These are phyloP conservation scores for Calonectria crousiana DNA, from an alignment of 2,329 filamentous ascomycete species.

Conservation along the genomic window DNA sequence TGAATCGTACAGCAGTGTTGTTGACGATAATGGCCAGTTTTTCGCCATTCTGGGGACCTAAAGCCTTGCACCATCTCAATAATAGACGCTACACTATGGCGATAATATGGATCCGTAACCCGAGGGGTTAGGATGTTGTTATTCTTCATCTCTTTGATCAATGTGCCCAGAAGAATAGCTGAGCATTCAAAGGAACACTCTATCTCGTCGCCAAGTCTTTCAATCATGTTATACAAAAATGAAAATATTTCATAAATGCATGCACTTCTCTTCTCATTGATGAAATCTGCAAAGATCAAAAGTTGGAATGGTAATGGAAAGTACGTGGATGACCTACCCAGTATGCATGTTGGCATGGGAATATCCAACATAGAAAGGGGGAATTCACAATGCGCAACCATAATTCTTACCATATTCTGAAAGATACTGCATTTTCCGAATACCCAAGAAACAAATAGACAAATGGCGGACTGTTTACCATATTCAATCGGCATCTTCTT, in stretches of 20 bases:
- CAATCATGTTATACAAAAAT: background rate
- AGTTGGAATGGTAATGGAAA: background rate
- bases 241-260: background rate
- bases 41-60: background rate
- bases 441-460: slow-evolving; percentile 1
- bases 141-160: slow-evolving; percentile 24
- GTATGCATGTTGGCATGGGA: background rate
- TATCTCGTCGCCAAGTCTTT: background rate
- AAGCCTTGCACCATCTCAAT: background rate
- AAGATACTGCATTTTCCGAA: background rate
- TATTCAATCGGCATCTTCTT: background rate
- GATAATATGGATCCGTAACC: background rate
- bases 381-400: slow-evolving; percentile 7
- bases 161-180: slow-evolving; percentile 31
- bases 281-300: background rate
- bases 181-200: slow-evolving; percentile 32
- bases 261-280: background rate
- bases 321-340: background rate
- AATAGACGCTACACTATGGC: background rate
- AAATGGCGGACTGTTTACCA: background rate
- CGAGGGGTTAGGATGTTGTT: background rate
- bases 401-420: slow-evolving; percentile 10
- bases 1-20: too few species aligned
- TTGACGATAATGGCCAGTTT: too few species aligned
- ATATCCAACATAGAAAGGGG: background rate